Conservation (phyloP, 1,139 yeast species). For the Debaryomyces sp. region DNA sequence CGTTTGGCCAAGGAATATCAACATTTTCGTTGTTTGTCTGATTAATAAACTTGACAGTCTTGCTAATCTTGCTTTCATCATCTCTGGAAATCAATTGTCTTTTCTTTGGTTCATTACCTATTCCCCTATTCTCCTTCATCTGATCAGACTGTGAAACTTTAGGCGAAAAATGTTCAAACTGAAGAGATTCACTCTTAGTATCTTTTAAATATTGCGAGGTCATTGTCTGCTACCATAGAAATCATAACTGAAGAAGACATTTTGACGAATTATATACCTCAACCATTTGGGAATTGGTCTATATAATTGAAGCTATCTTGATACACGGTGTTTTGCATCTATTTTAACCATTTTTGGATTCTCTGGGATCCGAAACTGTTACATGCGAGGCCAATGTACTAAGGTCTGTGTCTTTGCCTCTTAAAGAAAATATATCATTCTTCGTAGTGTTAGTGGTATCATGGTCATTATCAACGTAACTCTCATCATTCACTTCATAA, state of each 20-base stretch:
- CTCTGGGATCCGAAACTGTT: neutral
- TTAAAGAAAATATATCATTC: conserved; percentile 10
- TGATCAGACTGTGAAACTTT: neutral
- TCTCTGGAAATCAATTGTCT: neutral
- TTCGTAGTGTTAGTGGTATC: conserved; percentile 5
- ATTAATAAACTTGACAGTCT: neutral
- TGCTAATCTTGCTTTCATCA: neutral
- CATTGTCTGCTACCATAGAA: neutral
- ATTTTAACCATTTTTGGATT: neutral
- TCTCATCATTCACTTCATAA: neutral
- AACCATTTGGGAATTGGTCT: neutral
- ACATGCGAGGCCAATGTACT: conserved; percentile 7
- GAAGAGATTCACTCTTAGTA: neutral
- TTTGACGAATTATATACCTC: neutral
- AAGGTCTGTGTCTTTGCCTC: conserved; percentile 8
- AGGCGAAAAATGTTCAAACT: neutral
- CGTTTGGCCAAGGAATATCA: conserved; percentile 3
- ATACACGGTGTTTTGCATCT: neutral
- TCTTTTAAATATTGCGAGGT: neutral
- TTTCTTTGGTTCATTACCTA: neutral
- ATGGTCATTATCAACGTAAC: conserved; percentile 4
- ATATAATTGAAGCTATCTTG: conserved; percentile 3
- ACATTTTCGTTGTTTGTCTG: neutral
- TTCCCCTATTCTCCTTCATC: neutral
- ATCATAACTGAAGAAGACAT: neutral